Evolutionary conservation across 176 grass and related monocot species (phyloP).

Genomic region (Chloris gayana): DNA sequence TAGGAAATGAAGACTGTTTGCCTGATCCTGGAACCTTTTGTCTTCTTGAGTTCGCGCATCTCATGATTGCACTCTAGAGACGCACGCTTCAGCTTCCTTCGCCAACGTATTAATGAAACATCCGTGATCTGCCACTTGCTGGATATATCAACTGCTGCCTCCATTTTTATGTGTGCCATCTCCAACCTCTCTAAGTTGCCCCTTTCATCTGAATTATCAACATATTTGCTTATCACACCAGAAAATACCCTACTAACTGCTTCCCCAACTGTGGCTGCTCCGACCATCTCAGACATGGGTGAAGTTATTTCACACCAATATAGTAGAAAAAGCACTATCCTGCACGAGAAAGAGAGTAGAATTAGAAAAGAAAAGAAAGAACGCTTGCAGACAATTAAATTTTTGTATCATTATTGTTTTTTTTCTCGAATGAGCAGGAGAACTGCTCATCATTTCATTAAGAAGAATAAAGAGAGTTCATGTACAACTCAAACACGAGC

Average conservation of each 20-base stretch:
- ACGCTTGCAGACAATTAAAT: too few species aligned
- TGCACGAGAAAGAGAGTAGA: not conserved
- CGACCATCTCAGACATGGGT: not conserved
- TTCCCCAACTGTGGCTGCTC: conserved; percentile 24
- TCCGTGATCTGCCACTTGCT: conserved; percentile 15
- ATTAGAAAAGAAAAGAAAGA: not conserved
- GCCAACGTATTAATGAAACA: not conserved
- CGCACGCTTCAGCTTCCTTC: conserved; percentile 5
- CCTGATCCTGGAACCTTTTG: not conserved
- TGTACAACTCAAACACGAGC: too few species aligned
- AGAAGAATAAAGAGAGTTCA: too few species aligned
- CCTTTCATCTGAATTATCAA: not conserved
- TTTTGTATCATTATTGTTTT: too few species aligned
- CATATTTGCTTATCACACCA: not conserved
- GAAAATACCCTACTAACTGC: not conserved
- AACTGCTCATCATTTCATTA: too few species aligned
- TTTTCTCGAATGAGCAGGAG: too few species aligned
- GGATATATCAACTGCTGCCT: conserved; percentile 7
- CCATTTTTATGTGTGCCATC: too few species aligned
- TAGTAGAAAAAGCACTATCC: not conserved
- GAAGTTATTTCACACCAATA: not conserved
- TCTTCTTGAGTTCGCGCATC: not conserved
- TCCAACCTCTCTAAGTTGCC: too few species aligned
- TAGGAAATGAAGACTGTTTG: not conserved
- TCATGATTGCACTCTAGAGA: not conserved